Conservation (phyloP, 169 alveolate species). For the Babesia bovis region DNA sequence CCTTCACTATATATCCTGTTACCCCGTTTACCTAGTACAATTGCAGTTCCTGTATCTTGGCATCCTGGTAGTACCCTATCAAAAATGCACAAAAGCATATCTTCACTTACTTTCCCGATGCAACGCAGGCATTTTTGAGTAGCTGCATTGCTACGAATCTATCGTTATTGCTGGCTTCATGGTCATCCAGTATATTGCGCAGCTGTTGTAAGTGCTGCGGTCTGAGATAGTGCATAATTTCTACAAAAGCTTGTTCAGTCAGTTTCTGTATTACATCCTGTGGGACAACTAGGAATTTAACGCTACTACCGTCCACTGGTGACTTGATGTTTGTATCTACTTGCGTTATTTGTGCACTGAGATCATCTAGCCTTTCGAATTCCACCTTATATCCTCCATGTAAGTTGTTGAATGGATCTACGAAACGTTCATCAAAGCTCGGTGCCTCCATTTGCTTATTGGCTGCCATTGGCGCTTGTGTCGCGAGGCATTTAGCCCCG, state of each 20-base stretch:
- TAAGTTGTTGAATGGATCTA: conserved; percentile 26
- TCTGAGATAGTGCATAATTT: conserved; percentile 73
- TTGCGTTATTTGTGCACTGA: conserved; percentile 27
- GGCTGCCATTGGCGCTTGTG: conserved; percentile 20
- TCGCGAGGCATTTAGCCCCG: conserved; percentile 21
- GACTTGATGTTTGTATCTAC: conserved; percentile 13
- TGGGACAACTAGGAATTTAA: conserved; percentile 59
- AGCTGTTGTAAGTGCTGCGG: conserved; percentile 73
- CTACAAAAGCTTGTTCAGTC: conserved; percentile 74
- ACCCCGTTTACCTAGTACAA: conserved; percentile 82
- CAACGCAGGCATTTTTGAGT: conserved; percentile 78
- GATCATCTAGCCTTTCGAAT: conserved; percentile 55
- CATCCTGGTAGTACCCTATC: conserved; percentile 83
- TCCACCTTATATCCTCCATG: background rate
- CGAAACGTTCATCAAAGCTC: conserved; percentile 27
- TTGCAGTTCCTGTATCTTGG: conserved; percentile 90
- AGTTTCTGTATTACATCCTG: conserved; percentile 64
- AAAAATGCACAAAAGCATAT: background rate
- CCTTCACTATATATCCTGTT: conserved; percentile 54
- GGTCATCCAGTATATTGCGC: conserved; percentile 73
- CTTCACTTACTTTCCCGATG: conserved; percentile 69
- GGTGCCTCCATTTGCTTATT: conserved; percentile 13
- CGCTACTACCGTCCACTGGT: conserved; percentile 6
- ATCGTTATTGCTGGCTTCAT: conserved; percentile 79
- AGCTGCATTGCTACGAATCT: conserved; percentile 82